Percentiles rank a stretch among this genome's conserved stretches.
These are phyloP conservation scores for Agrostemma githago DNA, from an alignment of 148 eudicot genomes.

Conservation along the genomic window DNA sequence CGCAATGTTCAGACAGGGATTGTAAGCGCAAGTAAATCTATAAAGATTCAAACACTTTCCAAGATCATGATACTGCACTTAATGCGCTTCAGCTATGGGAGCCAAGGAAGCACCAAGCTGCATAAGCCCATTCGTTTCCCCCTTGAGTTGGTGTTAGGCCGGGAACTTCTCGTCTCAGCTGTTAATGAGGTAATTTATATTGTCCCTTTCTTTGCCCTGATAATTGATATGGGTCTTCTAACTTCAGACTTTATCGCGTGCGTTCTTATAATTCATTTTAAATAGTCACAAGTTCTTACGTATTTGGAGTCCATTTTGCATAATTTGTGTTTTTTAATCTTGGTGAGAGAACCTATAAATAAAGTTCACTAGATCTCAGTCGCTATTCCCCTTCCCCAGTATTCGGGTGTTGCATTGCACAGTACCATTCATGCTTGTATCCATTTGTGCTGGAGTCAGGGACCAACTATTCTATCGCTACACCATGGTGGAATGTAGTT, in stretches of 20 bases:
- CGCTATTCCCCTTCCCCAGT: neutral
- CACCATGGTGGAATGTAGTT: no score
- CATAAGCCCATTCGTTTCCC: constrained; percentile 79
- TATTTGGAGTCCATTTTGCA: neutral
- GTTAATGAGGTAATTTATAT: constrained; percentile 51
- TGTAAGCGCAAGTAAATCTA: constrained; percentile 81
- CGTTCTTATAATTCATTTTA: no score
- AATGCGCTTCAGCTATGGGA: constrained; percentile 92
- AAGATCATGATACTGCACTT: constrained; percentile 85
- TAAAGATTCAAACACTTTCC: constrained; percentile 68
- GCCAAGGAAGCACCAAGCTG: constrained; percentile 83
- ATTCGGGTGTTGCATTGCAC: neutral
- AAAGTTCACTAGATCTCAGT: neutral
- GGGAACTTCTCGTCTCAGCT: constrained; percentile 71
- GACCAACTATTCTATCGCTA: no score
- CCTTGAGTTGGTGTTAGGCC: constrained; percentile 64
- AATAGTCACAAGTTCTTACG: no score
- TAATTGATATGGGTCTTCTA: neutral
- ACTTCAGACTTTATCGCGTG: neutral
- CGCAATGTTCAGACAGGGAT: constrained; percentile 55
- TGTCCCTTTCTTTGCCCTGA: neutral
- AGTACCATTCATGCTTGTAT: neutral
- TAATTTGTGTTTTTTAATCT: neutral
- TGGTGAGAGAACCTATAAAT: neutral
- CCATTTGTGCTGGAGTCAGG: neutral